Base-by-base conservation (phyloP, 2,329 filamentous ascomycete species). In the Aspergillus sp. region DNA sequence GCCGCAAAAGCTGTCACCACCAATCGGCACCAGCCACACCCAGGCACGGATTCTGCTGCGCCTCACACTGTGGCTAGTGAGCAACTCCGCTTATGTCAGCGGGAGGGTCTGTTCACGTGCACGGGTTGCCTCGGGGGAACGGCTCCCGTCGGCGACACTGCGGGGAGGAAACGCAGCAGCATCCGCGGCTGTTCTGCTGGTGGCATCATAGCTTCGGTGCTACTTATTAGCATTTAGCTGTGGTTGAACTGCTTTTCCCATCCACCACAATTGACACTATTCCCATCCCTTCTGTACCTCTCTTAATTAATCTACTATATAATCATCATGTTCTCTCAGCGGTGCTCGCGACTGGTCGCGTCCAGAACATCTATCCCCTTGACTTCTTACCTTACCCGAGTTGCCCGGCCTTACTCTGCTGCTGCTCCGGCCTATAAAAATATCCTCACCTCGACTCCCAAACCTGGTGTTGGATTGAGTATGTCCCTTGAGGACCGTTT, bases 401-500 rank as follows among this genome's bases (percentile, higher is more conserved):
- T 56, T 30, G 45, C 47, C 42, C 60, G 66, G 42, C 54, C 58
- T 30, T 70, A 66, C 51, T 74, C 71, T 46, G 70, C 70, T 51
- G 65, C 64, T 44, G 61, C 61, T 37, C 58, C 68, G 46, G 68
- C 67, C 42, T 96, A 94, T 69, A 86, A 96, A 62, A 85, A 85
- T 69, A 83, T 97, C 56, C 75, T 93, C 55, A 83, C 89, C 40
- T 89, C 88, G 12, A 82, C 81, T 53, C 91, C 91, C 7, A 86
- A 85, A 67, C 85, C 88, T n/a, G 90, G 90, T 40, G 90, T 98
- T 45, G 88, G 88, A 2, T 79, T 95, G 72, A 87, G 91, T 95
- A 77, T 50, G 73, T 53, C 33, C 9, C 31, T 33, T 35, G 9
- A 35, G 12, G 33, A 10, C 33, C n/a, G 19, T 35, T 35, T 10